Conservation (phyloP, 495 filamentous ascomycete species). For the Penicillium egyptiacum region DNA sequence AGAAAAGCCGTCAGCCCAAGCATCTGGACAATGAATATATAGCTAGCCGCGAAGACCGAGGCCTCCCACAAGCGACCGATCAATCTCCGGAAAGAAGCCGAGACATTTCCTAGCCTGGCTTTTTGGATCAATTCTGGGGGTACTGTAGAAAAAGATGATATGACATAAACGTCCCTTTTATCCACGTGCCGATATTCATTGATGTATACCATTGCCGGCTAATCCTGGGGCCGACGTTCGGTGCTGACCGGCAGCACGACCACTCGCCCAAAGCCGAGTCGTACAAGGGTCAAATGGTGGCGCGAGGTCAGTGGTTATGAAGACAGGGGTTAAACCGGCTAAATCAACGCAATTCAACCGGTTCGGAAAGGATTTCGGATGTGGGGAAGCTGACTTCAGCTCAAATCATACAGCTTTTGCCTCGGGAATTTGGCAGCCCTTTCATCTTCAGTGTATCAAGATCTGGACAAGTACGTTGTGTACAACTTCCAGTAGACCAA, state of each 20-base stretch:
- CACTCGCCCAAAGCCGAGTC: slow-evolving; percentile 8
- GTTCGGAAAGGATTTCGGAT: neutral
- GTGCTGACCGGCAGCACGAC: neutral
- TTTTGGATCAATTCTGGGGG: neutral
- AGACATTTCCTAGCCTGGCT: neutral
- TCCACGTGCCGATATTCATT: neutral
- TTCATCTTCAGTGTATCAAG: neutral
- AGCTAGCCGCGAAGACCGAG: neutral
- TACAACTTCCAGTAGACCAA: neutral
- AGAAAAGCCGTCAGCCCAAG: neutral
- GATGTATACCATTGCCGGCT: neutral
- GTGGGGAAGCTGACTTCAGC: neutral
- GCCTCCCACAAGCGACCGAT: neutral
- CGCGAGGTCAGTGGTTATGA: neutral
- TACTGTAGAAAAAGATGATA: neutral
- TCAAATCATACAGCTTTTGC: neutral
- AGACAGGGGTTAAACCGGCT: slow-evolving; percentile 9
- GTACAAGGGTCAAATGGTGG: neutral
- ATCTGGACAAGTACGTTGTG: neutral
- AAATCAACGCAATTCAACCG: slow-evolving; percentile 15
- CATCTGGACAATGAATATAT: neutral
- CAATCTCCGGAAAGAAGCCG: slow-evolving; percentile 5
- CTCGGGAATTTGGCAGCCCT: neutral
- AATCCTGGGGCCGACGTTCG: neutral
- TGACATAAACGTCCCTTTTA: neutral